Evolutionary conservation across 176 grass and related monocot genomes (phyloP).

Genomic region (Coix lacrymajobi): DNA sequence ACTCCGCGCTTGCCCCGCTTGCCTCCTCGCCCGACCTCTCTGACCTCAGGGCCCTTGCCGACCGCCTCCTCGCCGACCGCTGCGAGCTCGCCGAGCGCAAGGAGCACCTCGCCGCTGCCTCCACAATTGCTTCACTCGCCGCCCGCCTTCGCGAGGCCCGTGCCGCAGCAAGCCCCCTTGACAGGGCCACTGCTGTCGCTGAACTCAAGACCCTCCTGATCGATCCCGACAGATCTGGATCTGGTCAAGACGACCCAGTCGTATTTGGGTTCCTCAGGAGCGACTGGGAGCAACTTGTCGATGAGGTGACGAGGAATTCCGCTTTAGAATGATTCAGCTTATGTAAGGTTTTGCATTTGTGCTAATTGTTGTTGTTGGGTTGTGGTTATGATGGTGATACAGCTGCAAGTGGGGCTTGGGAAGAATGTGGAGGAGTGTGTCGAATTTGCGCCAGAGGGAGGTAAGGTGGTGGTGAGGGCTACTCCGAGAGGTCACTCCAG

Average conservation of each 20-base stretch:
- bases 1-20: conserved; percentile 50
- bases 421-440: conserved; percentile 56
- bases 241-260: conserved; percentile 40
- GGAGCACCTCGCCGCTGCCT: conserved; percentile 59
- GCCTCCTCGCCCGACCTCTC: conserved; percentile 58
- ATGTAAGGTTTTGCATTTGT: conserved; percentile 27
- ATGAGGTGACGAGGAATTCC: conserved; percentile 47
- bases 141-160: conserved; percentile 52
- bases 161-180: conserved; percentile 47
- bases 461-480: conserved; percentile 58
- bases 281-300: conserved; percentile 70
- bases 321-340: neutral
- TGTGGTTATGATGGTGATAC: conserved; percentile 17
- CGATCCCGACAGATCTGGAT: conserved; percentile 17
- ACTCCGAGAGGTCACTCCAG: neutral
- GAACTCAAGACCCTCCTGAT: conserved; percentile 49
- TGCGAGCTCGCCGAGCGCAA: conserved; percentile 63
- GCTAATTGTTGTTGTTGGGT: conserved; percentile 17
- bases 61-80: conserved; percentile 48
- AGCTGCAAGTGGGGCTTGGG: conserved; percentile 68
- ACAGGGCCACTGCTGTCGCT: conserved; percentile 33
- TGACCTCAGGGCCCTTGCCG: conserved; percentile 60
- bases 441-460: conserved; percentile 49
- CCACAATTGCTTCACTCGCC: conserved; percentile 38
- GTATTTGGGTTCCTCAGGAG: conserved; percentile 70